Evolutionary conservation across 78 protist species (phyloP), one percentile per base, ranked within the genome.

Genomic region (Dictyostelium discoideum): DNA sequence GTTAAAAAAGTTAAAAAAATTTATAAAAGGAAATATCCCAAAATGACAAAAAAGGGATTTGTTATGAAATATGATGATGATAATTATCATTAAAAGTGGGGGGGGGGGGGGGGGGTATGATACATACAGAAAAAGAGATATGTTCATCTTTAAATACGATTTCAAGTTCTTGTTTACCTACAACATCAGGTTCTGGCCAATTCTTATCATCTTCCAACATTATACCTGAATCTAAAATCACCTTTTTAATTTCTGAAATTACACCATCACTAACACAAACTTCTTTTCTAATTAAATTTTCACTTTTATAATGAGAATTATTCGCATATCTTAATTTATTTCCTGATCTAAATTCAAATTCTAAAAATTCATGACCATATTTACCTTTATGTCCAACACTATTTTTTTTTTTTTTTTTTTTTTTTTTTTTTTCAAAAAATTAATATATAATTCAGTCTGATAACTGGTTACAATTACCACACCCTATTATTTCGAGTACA

Each of bases 331-430:
- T 98, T 76, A 99, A 78, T 85, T 92, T 89, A 63, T 96, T 96
- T 29, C 96, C 95, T n/a, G 86, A 54, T 60, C 97, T 39, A 92
- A 99, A 96, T 89, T 99, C 99, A 78, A 99, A 99, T 97, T 99
- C 99, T 42, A 99, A 92, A 82, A 99, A 99, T 87, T 99, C 99
- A 93, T 99, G 99, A 29, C 99, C 99, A 87, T 98, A 99, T 86
- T 98, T 97, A 14, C 99, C 99, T 86, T 97, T 96, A 89, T 99
- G 99, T 10, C 99, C 99, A 8, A 98, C 96, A 29, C 97, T 96
- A 29, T 69, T 13, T 2, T 6, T 24, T 69, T 24, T 3, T 39
- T 16, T 13, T 76, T 39, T 40, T 18, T 63, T 60, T 14, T 63
- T 20, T 6, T 0, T 60, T 60, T 10, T 18, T 60, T 20, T 16